Evolutionary conservation across 352 stramenopile species (phyloP).

Genomic region (Pythium dissimile): DNA sequence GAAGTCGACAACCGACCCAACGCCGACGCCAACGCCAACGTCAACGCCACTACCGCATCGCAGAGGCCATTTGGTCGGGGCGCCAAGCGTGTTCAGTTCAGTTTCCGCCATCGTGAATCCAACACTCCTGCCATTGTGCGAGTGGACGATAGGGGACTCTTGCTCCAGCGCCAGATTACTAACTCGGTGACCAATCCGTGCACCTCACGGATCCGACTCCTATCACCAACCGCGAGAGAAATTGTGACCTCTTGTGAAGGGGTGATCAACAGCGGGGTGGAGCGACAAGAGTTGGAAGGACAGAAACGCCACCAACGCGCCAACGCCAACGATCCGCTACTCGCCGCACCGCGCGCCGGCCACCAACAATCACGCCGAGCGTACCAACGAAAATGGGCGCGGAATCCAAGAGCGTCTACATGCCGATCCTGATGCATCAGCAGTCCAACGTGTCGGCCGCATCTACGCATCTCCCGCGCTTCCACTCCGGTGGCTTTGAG

Average conservation of each 20-base stretch:
- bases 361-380: background rate
- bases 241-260: too few species aligned
- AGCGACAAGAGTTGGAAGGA: too few species aligned
- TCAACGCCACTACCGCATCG: too few species aligned
- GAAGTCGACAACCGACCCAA: conserved; percentile 5
- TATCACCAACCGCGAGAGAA: background rate
- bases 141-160: background rate
- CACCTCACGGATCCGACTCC: conserved; percentile 2
- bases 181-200: background rate
- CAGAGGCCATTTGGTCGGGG: background rate
- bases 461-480: conserved; percentile 28
- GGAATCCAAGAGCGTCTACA: conserved; percentile 20
- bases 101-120: background rate
- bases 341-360: background rate
- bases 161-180: conserved; percentile 4
- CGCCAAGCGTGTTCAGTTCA: background rate
- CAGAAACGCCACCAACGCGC: background rate
- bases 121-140: background rate
- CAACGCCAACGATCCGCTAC: background rate
- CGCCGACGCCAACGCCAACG: too few species aligned
- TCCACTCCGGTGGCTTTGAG: conserved; percentile 66
- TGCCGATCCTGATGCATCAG: conserved; percentile 17
- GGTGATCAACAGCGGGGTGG: too few species aligned
- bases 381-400: conserved; percentile 2
- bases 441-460: conserved; percentile 12